These are phyloP conservation scores for Chenopodium berlandieri DNA, from an alignment of 148 eudicot species.

Conservation along the genomic window DNA sequence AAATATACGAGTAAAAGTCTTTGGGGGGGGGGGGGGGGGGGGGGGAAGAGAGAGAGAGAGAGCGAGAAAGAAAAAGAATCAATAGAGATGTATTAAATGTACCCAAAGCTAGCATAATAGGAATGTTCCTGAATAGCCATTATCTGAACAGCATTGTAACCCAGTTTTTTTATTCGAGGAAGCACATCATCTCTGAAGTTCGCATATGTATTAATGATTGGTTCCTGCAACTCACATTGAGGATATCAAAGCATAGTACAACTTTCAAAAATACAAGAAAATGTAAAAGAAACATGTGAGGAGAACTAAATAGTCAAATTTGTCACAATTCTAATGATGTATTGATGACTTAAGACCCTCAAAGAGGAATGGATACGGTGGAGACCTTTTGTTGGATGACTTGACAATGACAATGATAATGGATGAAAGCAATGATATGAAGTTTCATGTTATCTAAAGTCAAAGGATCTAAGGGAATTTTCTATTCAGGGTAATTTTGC, in stretches of 20 bases:
- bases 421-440: no score
- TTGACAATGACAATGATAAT: no score
- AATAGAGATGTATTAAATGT: constrained; percentile 20
- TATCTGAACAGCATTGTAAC: constrained; percentile 96
- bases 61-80: background rate
- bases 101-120: constrained; percentile 99
- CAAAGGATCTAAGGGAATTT: no score
- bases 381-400: no score
- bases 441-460: no score
- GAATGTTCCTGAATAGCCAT: constrained; percentile 99
- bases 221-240: constrained; percentile 68
- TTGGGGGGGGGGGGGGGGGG: no score
- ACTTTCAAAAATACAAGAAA: background rate
- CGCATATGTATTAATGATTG: constrained; percentile 79
- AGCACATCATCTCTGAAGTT: constrained; percentile 96
- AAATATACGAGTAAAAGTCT: no score
- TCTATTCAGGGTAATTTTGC: no score
- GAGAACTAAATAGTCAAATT: background rate
- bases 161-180: constrained; percentile 88
- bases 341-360: no score
- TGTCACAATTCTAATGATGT: background rate
- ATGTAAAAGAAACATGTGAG: background rate
- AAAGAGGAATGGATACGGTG: no score
- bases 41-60: no score
- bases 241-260: background rate